phyloP scores from a whole-genome alignment of 2,329 filamentous ascomycete species.

The Paecilomyces fulvus region DNA sequence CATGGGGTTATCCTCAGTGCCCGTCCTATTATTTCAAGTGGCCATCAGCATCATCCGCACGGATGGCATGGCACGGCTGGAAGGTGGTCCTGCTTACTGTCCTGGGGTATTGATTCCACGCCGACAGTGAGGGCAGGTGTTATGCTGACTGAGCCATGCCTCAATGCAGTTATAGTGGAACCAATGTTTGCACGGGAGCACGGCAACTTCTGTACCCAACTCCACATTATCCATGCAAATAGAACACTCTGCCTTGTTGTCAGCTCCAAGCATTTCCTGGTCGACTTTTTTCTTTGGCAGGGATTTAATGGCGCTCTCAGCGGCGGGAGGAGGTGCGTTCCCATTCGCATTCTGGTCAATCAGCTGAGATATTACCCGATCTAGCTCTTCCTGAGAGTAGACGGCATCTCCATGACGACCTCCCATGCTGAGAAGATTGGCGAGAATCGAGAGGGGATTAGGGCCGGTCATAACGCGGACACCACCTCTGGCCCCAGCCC shows the following conservation, averaged over 20 bases:
- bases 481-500: slow-evolving; percentile 7
- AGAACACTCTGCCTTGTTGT: slow-evolving; percentile 70
- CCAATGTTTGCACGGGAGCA: slow-evolving; percentile 85
- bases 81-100: slow-evolving; percentile 14
- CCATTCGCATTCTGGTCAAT: slow-evolving; percentile 72
- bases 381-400: slow-evolving; percentile 82
- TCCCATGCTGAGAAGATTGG: slow-evolving; percentile 27
- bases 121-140: slow-evolving; percentile 67
- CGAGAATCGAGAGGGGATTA: slow-evolving; percentile 40
- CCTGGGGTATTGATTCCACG: slow-evolving; percentile 24
- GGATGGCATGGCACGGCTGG: background rate
- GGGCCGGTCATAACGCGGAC: slow-evolving; percentile 15
- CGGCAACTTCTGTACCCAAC: slow-evolving; percentile 62
- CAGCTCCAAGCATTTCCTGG: slow-evolving; percentile 58
- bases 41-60: background rate
- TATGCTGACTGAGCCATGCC: slow-evolving; percentile 80
- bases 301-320: slow-evolving; percentile 62
- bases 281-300: slow-evolving; percentile 65
- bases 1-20: slow-evolving; percentile 10
- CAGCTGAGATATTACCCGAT: slow-evolving; percentile 76
- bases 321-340: slow-evolving; percentile 74
- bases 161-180: slow-evolving; percentile 79
- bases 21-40: slow-evolving; percentile 1
- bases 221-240: slow-evolving; percentile 88
- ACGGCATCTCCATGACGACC: slow-evolving; percentile 65